Percentiles rank a stretch among this genome's conserved stretches.
Conservation (phyloP, 2,329 filamentous ascomycete species). For the Akanthomyces dipterigenus region DNA sequence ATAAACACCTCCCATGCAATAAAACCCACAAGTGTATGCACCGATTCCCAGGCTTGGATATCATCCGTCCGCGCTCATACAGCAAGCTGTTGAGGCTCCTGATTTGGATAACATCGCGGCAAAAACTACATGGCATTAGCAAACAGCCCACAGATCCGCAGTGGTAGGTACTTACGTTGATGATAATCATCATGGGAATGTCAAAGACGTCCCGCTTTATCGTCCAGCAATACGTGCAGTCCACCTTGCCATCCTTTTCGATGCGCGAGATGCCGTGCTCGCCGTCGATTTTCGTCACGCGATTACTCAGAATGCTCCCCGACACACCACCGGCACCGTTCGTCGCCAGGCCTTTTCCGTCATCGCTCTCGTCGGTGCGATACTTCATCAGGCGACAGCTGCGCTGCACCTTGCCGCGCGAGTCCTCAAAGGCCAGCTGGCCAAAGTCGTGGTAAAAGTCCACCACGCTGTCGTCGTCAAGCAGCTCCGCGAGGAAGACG, state of each 20-base stretch:
- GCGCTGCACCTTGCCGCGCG: constrained; percentile 74
- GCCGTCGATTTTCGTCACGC: constrained; percentile 58
- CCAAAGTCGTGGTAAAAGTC: constrained; percentile 97
- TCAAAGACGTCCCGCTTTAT: constrained; percentile 96
- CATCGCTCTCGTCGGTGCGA: constrained; percentile 61
- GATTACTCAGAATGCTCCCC: constrained; percentile 48
- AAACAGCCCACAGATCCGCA: background rate
- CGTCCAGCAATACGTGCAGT: constrained; percentile 95
- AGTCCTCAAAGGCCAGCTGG: constrained; percentile 85
- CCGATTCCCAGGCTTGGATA: background rate
- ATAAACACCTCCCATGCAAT: constrained; percentile 19
- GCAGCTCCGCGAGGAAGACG: constrained; percentile 83
- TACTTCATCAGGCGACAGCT: constrained; percentile 88
- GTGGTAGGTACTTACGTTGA: constrained; percentile 68
- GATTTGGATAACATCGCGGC: constrained; percentile 52
- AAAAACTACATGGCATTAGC: constrained; percentile 41
- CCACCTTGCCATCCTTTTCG: constrained; percentile 82
- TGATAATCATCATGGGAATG: constrained; percentile 96
- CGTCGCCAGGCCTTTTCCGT: constrained; percentile 39
- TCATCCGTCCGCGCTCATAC: constrained; percentile 31
- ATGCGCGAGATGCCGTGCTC: constrained; percentile 76
- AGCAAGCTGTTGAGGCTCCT: constrained; percentile 49
- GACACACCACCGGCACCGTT: constrained; percentile 35
- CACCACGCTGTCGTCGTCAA: constrained; percentile 89
- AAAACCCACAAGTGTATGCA: constrained; percentile 2